Base-by-base conservation (phyloP, 106 monocot genomes). In the Gastrodia elata region DNA sequence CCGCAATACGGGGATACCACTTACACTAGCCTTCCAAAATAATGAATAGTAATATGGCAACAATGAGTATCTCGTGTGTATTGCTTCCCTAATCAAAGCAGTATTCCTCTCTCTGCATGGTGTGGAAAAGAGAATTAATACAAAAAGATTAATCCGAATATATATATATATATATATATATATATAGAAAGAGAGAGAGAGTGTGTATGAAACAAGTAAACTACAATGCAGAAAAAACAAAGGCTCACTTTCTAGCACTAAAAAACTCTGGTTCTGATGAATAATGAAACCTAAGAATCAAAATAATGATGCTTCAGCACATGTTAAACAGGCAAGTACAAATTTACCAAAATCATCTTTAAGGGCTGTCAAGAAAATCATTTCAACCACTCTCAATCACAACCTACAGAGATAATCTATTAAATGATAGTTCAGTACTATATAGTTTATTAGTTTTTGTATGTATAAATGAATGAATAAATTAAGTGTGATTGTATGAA, bases 11-110 rank as follows among this genome's bases (percentile, higher is more conserved):
- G 98, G 98, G 42, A 82, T 77, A 68, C 98, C 98, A 75, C 65
- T 87, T 14, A 85, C 74, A 80, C 76, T 78, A 68, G 98, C 88
- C 83, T 91, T 88, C 85, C 87, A 91, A 46, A 93, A 98, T 68
- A 98, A 72, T 34, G 98, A 91, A 42, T 98, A 98, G 64, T 85
- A 98, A 77, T 93, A 98, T 74, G 93, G 98, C 39, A 98, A 80
- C 58, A 98, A 80, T 2, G 93, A 88, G 61, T 98, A 98, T 18
- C 98, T 86, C 15, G 76, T 69, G 34, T 81, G 93, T 80, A 98
- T 83, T n/a, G 98, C 98, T 83, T 98, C 98, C 67, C 91, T 88
- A 27, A 98, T 93, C 59, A 93, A 74, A 64, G 88, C 91, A 40
- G 93, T 91, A 11, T 87, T 93, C 68, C 74, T 77, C 71, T 93